phyloP scores from a whole-genome alignment of 2,329 filamentous ascomycete species.

The Camillea tinctor region DNA sequence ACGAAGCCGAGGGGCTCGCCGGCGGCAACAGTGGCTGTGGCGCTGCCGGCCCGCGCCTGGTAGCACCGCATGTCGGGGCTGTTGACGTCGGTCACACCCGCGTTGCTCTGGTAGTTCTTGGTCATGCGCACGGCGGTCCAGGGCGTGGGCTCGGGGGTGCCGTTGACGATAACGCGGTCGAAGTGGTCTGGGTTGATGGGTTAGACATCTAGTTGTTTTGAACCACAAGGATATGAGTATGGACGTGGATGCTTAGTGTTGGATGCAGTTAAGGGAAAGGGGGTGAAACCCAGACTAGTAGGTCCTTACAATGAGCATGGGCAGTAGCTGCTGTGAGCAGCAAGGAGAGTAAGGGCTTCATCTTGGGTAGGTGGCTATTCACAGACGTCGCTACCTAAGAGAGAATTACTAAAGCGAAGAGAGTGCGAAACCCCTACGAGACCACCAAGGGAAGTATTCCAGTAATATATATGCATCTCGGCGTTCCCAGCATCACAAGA shows the following conservation, averaged over 20 bases:
- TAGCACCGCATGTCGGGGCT: slow-evolving; percentile 34
- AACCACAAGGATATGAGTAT: background rate
- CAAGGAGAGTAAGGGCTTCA: background rate
- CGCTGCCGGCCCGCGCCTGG: slow-evolving; percentile 25
- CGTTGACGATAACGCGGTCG: slow-evolving; percentile 28
- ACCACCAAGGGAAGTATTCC: background rate
- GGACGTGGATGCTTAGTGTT: background rate
- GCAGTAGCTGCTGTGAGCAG: slow-evolving; percentile 14
- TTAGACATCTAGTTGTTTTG: too few species aligned
- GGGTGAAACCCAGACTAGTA: background rate
- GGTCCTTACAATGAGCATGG: slow-evolving; percentile 15
- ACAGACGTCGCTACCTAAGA: too few species aligned
- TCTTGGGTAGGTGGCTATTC: background rate
- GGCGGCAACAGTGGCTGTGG: slow-evolving; percentile 27
- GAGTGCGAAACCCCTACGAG: background rate
- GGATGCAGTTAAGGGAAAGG: background rate
- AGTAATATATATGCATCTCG: background rate
- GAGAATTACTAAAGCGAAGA: too few species aligned
- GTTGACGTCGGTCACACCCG: slow-evolving; percentile 32
- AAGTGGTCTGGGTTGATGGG: slow-evolving; percentile 32
- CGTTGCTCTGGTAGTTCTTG: slow-evolving; percentile 36
- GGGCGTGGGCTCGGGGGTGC: slow-evolving; percentile 24
- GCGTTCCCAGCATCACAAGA: background rate
- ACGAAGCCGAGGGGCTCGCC: slow-evolving; percentile 30
- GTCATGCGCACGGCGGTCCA: slow-evolving; percentile 32